phyloP scores from a whole-genome alignment of 2,329 filamentous ascomycete genomes.

The Triangularia verruculosa region DNA sequence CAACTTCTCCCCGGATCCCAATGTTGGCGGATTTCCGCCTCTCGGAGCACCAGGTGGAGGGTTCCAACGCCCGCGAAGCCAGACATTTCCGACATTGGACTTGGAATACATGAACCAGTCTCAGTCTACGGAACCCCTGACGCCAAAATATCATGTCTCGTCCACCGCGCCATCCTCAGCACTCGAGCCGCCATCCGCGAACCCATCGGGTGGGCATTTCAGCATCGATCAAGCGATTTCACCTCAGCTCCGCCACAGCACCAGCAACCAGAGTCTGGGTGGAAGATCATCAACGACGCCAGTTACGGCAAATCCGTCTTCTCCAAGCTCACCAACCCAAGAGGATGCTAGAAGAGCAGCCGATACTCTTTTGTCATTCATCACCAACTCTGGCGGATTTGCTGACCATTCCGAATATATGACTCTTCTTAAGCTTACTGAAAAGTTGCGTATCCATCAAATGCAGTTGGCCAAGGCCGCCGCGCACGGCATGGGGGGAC shows the following conservation, averaged over 20 bases:
- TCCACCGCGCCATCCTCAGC: constrained; percentile 50
- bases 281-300: constrained; percentile 24
- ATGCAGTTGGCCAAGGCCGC: constrained; percentile 30
- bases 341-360: constrained; percentile 83
- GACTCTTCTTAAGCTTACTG: constrained; percentile 76
- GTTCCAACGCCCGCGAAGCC: constrained; percentile 76
- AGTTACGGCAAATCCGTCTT: constrained; percentile 40
- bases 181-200: constrained; percentile 50
- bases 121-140: constrained; percentile 43
- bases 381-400: constrained; percentile 69
- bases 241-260: constrained; percentile 48
- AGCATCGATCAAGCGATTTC: constrained; percentile 45
- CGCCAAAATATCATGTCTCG: constrained; percentile 48
- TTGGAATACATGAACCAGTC: constrained; percentile 54
- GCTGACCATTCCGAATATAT: constrained; percentile 76
- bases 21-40: constrained; percentile 59
- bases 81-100: constrained; percentile 76
- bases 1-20: constrained; percentile 71
- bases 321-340: constrained; percentile 68
- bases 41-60: constrained; percentile 42
- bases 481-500: constrained; percentile 43
- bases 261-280: constrained; percentile 48
- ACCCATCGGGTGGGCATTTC: constrained; percentile 42
- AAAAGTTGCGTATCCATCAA: constrained; percentile 74
- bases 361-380: constrained; percentile 77